Base-by-base conservation (phyloP, 805 yeast genomes). In the Grigorovia yakushimaensis region DNA sequence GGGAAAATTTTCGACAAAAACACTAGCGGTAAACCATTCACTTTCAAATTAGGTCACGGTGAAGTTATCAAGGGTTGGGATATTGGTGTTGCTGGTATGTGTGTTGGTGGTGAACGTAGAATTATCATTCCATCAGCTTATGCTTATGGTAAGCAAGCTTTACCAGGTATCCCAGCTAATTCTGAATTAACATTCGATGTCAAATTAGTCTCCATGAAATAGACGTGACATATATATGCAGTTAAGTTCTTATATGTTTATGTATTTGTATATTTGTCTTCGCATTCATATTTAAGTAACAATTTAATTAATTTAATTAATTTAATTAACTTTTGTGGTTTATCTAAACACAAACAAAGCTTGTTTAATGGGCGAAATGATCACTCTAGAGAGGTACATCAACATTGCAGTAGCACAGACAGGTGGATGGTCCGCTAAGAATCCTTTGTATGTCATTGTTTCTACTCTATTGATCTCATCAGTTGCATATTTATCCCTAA, bases 21-120 rank as follows among this genome's bases (percentile, higher is more conserved):
- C 81, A 88, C 96, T 58, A 77, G 82, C 55, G 99, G 99, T 62
- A 91, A 88, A 75, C 98, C 99, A 63, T 93, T 93, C 70, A 70
- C 72, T 54, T 93, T 93, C 72, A 79, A 78, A 53, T 78, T 93
- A 59, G 98, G 98, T 62, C 85, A 84, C 68, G 98, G 98, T 65
- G 98, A 93, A 73, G 97, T 95, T 58, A 93, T 93, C 76, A 87
- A 87, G 70, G 98, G 98, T 55, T 93, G 96, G 87, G 99, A 93
- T 67, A 78, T 91, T 62, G 99, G 99, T 77, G 93, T 93, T 60
- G 88, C 91, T 50, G 98, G 98, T 67, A 89, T 93, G 97, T 81
- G 95, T 49, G 95, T 87, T 65, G 96, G 96, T 63, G 98, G 98
- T 65, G 98, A 93, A 78, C 89, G 98, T 78, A 82, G 98, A 74